These are phyloP conservation scores for Leptographium lundbergii DNA, from an alignment of 2,329 filamentous ascomycete genomes.

Conservation along the genomic window DNA sequence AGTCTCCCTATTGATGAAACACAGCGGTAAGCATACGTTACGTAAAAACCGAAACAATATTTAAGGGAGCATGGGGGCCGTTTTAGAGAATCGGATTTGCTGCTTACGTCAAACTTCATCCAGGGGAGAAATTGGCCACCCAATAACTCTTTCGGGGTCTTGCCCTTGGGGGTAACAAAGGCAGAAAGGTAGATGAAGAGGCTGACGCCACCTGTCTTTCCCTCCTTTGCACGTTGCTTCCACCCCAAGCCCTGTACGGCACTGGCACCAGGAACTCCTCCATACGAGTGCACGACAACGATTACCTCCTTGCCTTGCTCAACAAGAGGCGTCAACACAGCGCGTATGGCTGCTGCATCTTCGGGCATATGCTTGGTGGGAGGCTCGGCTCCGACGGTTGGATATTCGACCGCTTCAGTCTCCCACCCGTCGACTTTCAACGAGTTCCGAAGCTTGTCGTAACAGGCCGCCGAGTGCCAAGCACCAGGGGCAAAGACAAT, in stretches of 20 bases:
- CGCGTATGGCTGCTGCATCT: conserved; percentile 11
- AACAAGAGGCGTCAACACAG: background rate
- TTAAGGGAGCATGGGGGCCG: background rate
- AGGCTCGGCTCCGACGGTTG: conserved; percentile 19
- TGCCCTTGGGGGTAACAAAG: conserved; percentile 14
- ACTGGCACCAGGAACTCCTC: conserved; percentile 15
- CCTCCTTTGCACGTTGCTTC: conserved; percentile 16
- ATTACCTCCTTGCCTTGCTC: conserved; percentile 1
- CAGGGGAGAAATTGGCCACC: conserved; percentile 14
- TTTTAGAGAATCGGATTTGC: background rate
- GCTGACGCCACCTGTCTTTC: conserved; percentile 22
- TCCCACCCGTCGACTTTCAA: conserved; percentile 17
- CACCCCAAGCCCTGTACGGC: conserved; percentile 19
- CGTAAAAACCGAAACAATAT: background rate
- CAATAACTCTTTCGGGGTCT: conserved; percentile 12
- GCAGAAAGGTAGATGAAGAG: conserved; percentile 18
- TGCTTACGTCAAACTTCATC: conserved; percentile 10
- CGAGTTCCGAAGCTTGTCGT: conserved; percentile 14
- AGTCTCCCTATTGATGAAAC: background rate
- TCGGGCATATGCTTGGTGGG: conserved; percentile 13
- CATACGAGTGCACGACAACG: conserved; percentile 2
- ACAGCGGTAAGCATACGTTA: background rate
- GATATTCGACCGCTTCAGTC: conserved; percentile 18
- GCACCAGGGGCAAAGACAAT: conserved; percentile 21
- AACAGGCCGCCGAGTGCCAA: conserved; percentile 20